These are phyloP conservation scores for Trametes polyzona DNA, from an alignment of 1,284 basidiomycete genomes.

Conservation along the genomic window DNA sequence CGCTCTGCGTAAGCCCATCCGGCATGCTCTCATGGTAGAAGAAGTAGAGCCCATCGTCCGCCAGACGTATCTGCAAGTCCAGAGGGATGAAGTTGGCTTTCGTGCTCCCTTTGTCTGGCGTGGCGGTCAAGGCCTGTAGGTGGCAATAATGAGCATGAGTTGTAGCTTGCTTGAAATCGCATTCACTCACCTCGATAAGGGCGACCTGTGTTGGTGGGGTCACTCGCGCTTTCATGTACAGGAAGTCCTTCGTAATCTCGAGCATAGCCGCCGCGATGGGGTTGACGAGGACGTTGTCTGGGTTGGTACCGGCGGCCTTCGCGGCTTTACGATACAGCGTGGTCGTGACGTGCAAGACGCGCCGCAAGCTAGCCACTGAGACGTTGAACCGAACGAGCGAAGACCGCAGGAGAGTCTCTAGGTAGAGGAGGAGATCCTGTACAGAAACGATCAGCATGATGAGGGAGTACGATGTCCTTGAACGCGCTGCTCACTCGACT, in stretches of 20 bases:
- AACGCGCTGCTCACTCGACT: slow-evolving; percentile 49
- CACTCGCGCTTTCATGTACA: slow-evolving; percentile 56
- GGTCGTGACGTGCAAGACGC: slow-evolving; percentile 54
- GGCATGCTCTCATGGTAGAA: slow-evolving; percentile 51
- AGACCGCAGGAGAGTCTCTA: slow-evolving; percentile 61
- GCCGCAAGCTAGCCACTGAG: slow-evolving; percentile 46
- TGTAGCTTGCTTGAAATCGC: no score
- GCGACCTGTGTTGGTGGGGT: slow-evolving; percentile 52
- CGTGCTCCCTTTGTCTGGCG: slow-evolving; percentile 15
- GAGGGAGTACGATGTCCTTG: not conserved
- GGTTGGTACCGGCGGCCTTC: slow-evolving; percentile 25
- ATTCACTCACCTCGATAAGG: slow-evolving; percentile 50
- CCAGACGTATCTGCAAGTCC: slow-evolving; percentile 42
- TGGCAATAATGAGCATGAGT: no score
- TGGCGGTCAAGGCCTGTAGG: slow-evolving; percentile 27
- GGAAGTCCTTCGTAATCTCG: slow-evolving; percentile 58
- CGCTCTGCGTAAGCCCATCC: slow-evolving; percentile 50
- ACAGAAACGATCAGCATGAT: not conserved
- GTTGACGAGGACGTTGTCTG: slow-evolving; percentile 38
- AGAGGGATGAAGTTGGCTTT: slow-evolving; percentile 22
- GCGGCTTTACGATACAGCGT: slow-evolving; percentile 40
- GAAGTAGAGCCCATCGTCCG: slow-evolving; percentile 55
- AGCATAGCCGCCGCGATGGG: slow-evolving; percentile 52
- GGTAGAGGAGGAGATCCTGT: slow-evolving; percentile 60
- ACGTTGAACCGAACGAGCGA: slow-evolving; percentile 56